Base-by-base conservation (phyloP, 1,139 yeast species). In the Meyerozyma athensensis region DNA sequence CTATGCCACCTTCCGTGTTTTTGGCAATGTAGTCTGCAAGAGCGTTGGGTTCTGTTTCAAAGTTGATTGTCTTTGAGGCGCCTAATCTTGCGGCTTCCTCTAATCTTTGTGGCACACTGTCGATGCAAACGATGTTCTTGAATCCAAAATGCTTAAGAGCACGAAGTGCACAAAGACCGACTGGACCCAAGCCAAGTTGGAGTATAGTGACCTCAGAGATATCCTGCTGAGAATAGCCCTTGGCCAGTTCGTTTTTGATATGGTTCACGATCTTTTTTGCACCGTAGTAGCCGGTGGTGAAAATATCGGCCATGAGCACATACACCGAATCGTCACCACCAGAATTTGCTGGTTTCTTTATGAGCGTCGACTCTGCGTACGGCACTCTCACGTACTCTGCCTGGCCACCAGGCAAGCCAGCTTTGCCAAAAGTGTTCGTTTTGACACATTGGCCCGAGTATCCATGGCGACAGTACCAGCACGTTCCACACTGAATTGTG, bases 111-210 rank as follows among this genome's bases (percentile, higher is more conserved):
- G 68, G 66, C 8, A 77, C 75, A 26, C 66, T 62, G 46, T 77
- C 83, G 7, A 77, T 69, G 18, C 74, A 77, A 28, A 72, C 74
- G 19, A 77, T 56, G 13, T 63, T 62, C 31, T 54, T 50, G 47
- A 74, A 66, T 5, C 80, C 81, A 43, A 67, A 60, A 39, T 69
- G 58, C 37, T 63, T 67, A 36, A 78, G 66, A 0, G 74, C 61
- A 19, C 68, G 57, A 35, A 77, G 59, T 0, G 77, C 77, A 60
- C 82, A 77, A 18, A 77, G 61, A 0, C 82, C 83, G 2, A 79
- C 86, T 0, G 86, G 86, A 1, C 86, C 86, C 13, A 79, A 73
- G 1, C 86, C 86, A 4, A 79, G 50, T 44, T 77, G 82, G 30
- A 77, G 57, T 3, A 77, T 56, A 4, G 67, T 56, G 20, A 67